Conservation (phyloP, 1,284 basidiomycete genomes). For the Ustilago cynodontis region DNA sequence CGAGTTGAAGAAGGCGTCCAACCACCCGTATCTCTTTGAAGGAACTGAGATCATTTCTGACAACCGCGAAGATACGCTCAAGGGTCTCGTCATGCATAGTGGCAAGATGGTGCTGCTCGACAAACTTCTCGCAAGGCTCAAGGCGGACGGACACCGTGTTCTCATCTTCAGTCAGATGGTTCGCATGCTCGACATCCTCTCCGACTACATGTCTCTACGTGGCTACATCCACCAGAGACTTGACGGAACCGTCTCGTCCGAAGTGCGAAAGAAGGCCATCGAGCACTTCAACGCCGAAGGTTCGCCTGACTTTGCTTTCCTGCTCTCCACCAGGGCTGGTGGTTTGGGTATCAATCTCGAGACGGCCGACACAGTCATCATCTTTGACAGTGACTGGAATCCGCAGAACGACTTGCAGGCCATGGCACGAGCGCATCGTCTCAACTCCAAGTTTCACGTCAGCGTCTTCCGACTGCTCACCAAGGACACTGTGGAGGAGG, state of each 20-base stretch:
- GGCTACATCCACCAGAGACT: constrained; percentile 86
- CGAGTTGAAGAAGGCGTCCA: constrained; percentile 72
- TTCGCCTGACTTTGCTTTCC: constrained; percentile 76
- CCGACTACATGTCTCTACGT: constrained; percentile 92
- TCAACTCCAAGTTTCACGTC: constrained; percentile 96
- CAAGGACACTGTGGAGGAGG: constrained; percentile 98
- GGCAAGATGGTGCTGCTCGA: constrained; percentile 73
- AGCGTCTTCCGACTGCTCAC: constrained; percentile 98
- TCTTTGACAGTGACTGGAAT: constrained; percentile 99
- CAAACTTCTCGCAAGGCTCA: constrained; percentile 71
- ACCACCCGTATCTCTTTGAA: constrained; percentile 97
- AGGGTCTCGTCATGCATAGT: constrained; percentile 72
- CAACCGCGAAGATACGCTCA: constrained; percentile 79
- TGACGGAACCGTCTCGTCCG: constrained; percentile 81
- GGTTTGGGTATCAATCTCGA: constrained; percentile 98
- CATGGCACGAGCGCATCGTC: constrained; percentile 98
- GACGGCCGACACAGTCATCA: constrained; percentile 91
- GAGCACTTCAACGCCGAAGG: constrained; percentile 81
- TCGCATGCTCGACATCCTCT: constrained; percentile 96
- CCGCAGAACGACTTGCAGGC: constrained; percentile 94
- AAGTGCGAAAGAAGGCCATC: constrained; percentile 85
- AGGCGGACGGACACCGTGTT: constrained; percentile 72
- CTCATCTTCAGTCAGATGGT: constrained; percentile 92
- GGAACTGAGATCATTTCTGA: constrained; percentile 87
- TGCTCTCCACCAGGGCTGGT: constrained; percentile 85